phyloP scores from a whole-genome alignment of 2,329 filamentous ascomycete genomes.

The Colletotrichum cereale region DNA sequence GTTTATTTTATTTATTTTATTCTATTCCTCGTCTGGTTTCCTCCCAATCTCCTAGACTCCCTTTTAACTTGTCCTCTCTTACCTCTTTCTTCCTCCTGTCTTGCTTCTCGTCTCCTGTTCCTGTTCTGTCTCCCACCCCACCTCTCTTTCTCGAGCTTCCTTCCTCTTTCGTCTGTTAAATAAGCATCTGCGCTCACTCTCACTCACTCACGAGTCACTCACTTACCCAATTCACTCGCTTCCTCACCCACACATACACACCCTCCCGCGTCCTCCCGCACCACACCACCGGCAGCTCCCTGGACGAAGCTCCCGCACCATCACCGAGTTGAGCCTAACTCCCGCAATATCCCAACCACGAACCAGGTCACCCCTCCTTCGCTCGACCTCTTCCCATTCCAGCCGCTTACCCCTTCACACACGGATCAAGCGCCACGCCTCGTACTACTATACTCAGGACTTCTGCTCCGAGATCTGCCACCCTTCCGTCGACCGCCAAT shows the following conservation, averaged over 20 bases:
- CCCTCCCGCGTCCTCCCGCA: not conserved
- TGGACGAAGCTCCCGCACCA: slow-evolving; percentile 8
- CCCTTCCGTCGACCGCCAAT: slow-evolving; percentile 6
- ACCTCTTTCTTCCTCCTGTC: not conserved
- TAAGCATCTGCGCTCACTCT: not conserved
- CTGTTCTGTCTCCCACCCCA: not conserved
- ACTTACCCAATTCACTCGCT: not conserved
- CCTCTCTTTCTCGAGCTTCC: not conserved
- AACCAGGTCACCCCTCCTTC: slow-evolving; percentile 16
- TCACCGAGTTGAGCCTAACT: slow-evolving; percentile 12
- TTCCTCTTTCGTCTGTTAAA: not conserved
- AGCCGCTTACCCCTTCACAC: slow-evolving; percentile 11
- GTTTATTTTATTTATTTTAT: not conserved
- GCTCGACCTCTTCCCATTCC: not conserved
- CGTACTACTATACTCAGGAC: slow-evolving; percentile 23
- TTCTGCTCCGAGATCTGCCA: slow-evolving; percentile 9
- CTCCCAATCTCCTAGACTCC: not conserved
- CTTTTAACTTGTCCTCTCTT: not conserved
- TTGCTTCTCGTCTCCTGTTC: not conserved
- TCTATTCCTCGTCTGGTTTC: not conserved
- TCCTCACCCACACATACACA: not conserved
- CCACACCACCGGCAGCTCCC: slow-evolving; percentile 9
- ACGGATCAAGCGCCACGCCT: slow-evolving; percentile 26
- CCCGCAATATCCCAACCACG: slow-evolving; percentile 4
- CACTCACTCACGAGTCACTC: not conserved